A percentile compares a stretch with the other conserved stretches of the same genome.
These are phyloP conservation scores for Teratosphaeria zuluensis DNA, from an alignment of 2,329 filamentous ascomycete genomes.

Conservation along the genomic window DNA sequence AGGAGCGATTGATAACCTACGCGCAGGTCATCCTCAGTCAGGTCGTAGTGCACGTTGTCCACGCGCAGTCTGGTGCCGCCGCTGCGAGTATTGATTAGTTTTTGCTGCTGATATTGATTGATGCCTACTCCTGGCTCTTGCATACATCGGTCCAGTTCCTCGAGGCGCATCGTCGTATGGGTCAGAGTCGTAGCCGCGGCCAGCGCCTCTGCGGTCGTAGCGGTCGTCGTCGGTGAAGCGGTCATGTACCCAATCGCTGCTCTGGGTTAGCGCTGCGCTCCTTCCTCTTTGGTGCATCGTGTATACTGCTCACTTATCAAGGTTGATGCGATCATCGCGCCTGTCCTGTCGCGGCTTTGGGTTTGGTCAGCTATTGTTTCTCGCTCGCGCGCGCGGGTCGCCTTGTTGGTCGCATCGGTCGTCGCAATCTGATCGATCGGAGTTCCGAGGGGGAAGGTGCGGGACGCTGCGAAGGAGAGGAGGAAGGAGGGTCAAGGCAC, in stretches of 20 bases:
- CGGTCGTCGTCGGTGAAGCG: conserved; percentile 18
- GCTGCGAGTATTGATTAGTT: conserved; percentile 4
- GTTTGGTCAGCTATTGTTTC: conserved; percentile 25
- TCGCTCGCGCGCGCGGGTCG: conserved; percentile 5
- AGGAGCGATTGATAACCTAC: conserved; percentile 38
- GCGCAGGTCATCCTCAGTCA: conserved; percentile 73
- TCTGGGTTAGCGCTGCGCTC: conserved; percentile 11
- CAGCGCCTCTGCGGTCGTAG: background rate
- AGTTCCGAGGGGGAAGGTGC: conserved; percentile 6
- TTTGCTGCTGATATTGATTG: conserved; percentile 5
- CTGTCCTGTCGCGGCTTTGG: conserved; percentile 15
- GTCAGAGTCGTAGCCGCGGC: background rate
- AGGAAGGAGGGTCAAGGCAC: conserved; percentile 32
- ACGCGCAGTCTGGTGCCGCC: conserved; percentile 56
- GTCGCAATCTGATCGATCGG: conserved; percentile 10
- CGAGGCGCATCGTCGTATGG: conserved; percentile 1
- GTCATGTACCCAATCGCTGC: conserved; percentile 78
- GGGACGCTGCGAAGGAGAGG: background rate
- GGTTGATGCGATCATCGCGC: conserved; percentile 35
- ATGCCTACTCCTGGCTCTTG: conserved; percentile 5
- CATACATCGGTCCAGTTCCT: conserved; percentile 14
- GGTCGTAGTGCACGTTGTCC: conserved; percentile 86
- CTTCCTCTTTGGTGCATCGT: background rate
- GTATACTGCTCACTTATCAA: conserved; percentile 52
- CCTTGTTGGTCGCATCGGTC: conserved; percentile 14